Conservation (phyloP, 2,329 filamentous ascomycete genomes). For the Fusarium transvaalense region DNA sequence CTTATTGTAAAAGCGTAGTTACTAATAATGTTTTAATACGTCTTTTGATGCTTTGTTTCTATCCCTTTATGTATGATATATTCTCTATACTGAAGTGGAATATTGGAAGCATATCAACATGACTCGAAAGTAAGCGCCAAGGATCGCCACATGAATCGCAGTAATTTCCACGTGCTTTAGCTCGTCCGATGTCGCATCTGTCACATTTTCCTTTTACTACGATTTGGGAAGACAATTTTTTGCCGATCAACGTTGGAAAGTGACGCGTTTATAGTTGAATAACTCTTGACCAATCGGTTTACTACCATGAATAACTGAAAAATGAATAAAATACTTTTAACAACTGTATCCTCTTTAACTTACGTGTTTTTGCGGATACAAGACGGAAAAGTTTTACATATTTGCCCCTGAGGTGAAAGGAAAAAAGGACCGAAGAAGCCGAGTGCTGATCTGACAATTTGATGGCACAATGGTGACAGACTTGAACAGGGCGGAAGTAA, state of each 20-base stretch:
- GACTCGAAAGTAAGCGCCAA: not conserved
- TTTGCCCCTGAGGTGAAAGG: not conserved
- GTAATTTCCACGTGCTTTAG: not conserved
- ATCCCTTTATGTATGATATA: no score
- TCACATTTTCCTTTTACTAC: not conserved
- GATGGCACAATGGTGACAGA: not conserved
- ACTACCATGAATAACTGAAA: not conserved
- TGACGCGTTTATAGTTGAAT: not conserved
- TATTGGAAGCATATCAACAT: not conserved
- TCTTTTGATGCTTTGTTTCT: no score
- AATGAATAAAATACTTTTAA: not conserved
- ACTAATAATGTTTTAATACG: no score
- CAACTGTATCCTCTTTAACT: not conserved
- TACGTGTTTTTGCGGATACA: not conserved
- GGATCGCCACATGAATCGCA: not conserved
- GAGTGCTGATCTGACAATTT: no score
- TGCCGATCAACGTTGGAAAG: not conserved
- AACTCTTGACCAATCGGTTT: not conserved
- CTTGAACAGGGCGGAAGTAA: not conserved
- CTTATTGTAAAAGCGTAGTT: no score
- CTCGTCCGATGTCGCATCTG: conserved; percentile 1
- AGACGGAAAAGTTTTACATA: not conserved
- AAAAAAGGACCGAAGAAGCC: not conserved
- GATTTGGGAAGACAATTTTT: no score
- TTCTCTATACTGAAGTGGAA: no score